Conservation (phyloP, 2,329 filamentous ascomycete species). For the Exophiala sideris region DNA sequence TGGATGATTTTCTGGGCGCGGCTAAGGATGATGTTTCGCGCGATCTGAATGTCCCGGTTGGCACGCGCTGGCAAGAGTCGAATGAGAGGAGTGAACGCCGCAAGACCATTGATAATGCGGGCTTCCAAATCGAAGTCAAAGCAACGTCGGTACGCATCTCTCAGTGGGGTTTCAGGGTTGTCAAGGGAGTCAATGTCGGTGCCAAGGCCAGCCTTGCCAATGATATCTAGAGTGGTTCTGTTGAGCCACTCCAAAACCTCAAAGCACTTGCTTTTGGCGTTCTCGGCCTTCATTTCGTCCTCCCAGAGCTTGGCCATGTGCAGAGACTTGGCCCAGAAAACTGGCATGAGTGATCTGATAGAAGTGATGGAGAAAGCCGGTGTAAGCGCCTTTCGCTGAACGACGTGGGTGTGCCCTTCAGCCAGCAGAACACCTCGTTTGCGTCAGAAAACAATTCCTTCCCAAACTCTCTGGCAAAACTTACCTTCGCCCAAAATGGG, state of each 20-base stretch:
- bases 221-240: constrained; percentile 45
- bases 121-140: constrained; percentile 37
- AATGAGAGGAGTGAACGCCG: constrained; percentile 44
- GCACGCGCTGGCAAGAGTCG: constrained; percentile 40
- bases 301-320: constrained; percentile 45
- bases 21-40: constrained; percentile 38
- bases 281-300: constrained; percentile 33
- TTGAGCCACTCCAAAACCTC: constrained; percentile 45
- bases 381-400: constrained; percentile 41
- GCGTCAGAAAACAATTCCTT: not conserved
- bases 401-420: constrained; percentile 42
- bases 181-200: constrained; percentile 42
- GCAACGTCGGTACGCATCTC: constrained; percentile 36
- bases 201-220: constrained; percentile 42
- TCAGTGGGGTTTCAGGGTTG: constrained; percentile 37
- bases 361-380: constrained; percentile 41
- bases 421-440: constrained; percentile 39
- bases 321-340: constrained; percentile 43
- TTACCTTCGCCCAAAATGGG: constrained; percentile 40
- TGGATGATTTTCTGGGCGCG: constrained; percentile 40
- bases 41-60: constrained; percentile 40
- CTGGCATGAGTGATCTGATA: constrained; percentile 37
- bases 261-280: constrained; percentile 33
- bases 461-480: too few relatives aligned
- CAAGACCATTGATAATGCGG: constrained; percentile 40